Evolutionary conservation across 768 basidiomycete genomes (phyloP).

Genomic region (Macrolepiota fuliginosa): DNA sequence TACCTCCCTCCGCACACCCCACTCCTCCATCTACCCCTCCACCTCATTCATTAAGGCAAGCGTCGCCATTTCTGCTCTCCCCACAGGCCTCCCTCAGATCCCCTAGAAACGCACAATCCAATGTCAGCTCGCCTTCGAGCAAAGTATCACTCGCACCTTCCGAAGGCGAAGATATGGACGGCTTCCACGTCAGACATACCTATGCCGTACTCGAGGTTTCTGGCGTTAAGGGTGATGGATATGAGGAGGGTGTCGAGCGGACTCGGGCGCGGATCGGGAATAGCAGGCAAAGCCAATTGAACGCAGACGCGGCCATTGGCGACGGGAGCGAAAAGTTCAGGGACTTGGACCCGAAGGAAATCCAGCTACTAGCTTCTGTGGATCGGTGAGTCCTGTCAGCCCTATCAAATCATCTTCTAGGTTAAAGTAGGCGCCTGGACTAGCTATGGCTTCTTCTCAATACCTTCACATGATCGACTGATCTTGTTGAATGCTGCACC

Average conservation of each 20-base stretch:
- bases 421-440: conserved; percentile 9
- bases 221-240: conserved; percentile 95
- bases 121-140: conserved; percentile 25
- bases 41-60: conserved; percentile 22
- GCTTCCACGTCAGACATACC: conserved; percentile 80
- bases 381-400: conserved; percentile 67
- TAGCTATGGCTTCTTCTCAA: conserved; percentile 91
- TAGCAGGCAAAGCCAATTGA: conserved; percentile 41
- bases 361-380: conserved; percentile 68
- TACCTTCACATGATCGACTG: conserved; percentile 81
- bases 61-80: conserved; percentile 22
- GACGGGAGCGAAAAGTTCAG: conserved; percentile 60
- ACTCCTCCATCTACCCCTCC: conserved; percentile 25
- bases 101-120: conserved; percentile 16
- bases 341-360: conserved; percentile 71
- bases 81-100: conserved; percentile 25
- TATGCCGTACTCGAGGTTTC: conserved; percentile 87
- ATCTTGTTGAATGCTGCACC: conserved; percentile 66
- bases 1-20: conserved; percentile 30
- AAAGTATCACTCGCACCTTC: conserved; percentile 61
- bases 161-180: conserved; percentile 78
- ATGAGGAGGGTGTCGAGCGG: conserved; percentile 90
- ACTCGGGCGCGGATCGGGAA: conserved; percentile 60
- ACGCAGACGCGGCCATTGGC: conserved; percentile 53
- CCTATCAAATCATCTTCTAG: conserved; percentile 3